Evolutionary conservation across 768 basidiomycete species (phyloP), one percentile per base, ranked within the genome.

Genomic region (Xerocomellus intermedius): DNA sequence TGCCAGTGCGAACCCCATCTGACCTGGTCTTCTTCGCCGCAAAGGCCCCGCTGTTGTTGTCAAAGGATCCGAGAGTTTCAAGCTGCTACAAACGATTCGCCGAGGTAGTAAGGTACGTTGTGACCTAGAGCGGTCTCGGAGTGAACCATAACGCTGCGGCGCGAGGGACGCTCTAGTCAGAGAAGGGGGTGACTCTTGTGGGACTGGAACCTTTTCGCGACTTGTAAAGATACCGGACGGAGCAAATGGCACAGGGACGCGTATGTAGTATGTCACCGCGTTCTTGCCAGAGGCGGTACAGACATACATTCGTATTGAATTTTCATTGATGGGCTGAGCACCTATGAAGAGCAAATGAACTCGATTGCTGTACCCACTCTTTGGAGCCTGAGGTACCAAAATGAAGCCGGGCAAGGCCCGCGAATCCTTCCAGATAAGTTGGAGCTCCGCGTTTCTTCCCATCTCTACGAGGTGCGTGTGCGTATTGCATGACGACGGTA

Each of bases 251-350:
- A n/a, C 39, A 35, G 22, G 48, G 22, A 32, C 19, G 32, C 45
- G 41, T 43, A 42, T 47, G 26, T 26, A 26, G 26, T 26, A 26
- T 26, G 21, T 19, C 28, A 17, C n/a, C 36, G 28, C 24, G 22
- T 35, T 41, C 43, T 41, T 39, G 26, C 5, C 8, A 22, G 42
- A 49, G 59, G 63, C 63, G n/a, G 48, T 64, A 52, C 58, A 12
- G 26, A 37, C n/a, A 13, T 57, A 45, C 42, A 4, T 39, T 41
- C 42, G 37, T 51, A 22, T 46, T n/a, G 38, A 28, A 28, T 46
- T 22, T 42, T 58, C 39, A 44, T 47, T 63, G 61, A 52, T 60
- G 60, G 53, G 43, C 50, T 49, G 59, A 21, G 52, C 39, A 59
- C 24, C 22, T 17, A 42, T 22, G 32, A 28, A 35, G 21, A 14